Conservation (phyloP, 495 filamentous ascomycete species). For the Physcia stellaris region DNA sequence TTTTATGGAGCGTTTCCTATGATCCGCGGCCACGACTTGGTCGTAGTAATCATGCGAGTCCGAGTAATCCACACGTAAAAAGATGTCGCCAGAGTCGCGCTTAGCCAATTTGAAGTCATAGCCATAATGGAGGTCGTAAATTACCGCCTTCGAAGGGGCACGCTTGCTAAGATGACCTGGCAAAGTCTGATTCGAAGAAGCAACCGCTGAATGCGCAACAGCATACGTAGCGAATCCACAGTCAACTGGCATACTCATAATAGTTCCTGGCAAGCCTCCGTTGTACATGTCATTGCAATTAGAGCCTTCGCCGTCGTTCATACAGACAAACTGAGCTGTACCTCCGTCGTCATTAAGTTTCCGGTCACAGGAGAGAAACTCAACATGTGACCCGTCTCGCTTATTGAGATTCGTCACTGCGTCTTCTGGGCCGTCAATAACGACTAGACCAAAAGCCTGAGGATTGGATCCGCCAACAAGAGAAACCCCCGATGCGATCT, state of each 20-base stretch:
- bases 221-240: slow-evolving; percentile 28
- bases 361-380: slow-evolving; percentile 14
- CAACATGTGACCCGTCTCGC: slow-evolving; percentile 24
- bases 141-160: background rate
- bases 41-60: slow-evolving; percentile 26
- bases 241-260: slow-evolving; percentile 23
- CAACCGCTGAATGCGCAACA: slow-evolving; percentile 20
- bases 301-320: slow-evolving; percentile 11
- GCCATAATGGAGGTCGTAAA: slow-evolving; percentile 24
- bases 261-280: slow-evolving; percentile 18
- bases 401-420: slow-evolving; percentile 15
- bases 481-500: slow-evolving; percentile 5
- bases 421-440: slow-evolving; percentile 18
- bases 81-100: slow-evolving; percentile 19
- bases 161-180: slow-evolving; percentile 10
- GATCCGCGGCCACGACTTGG: slow-evolving; percentile 16
- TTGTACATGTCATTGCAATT: slow-evolving; percentile 22
- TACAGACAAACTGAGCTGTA: slow-evolving; percentile 14
- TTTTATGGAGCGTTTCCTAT: no score
- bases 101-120: slow-evolving; percentile 22
- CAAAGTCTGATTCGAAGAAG: slow-evolving; percentile 10
- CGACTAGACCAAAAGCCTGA: slow-evolving; percentile 18
- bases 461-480: slow-evolving; percentile 16
- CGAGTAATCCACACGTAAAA: slow-evolving; percentile 24
- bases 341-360: slow-evolving; percentile 15